Conservation (phyloP, 176 grass and related monocot species). For the Urochloa ruziziensis region DNA sequence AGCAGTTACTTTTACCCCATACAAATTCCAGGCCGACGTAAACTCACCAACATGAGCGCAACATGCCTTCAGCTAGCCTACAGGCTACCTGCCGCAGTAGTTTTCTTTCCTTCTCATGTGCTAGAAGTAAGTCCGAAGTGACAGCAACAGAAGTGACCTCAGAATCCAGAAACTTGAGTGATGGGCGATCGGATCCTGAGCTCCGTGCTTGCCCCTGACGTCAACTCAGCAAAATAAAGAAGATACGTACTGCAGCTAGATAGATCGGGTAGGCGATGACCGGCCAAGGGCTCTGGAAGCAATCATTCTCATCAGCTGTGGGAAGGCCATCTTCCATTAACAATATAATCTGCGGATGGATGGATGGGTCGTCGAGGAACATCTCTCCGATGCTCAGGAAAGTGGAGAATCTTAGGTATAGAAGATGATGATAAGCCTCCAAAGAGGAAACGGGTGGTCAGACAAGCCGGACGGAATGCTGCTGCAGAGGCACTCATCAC, state of each 20-base stretch:
- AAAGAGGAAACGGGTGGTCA: neutral
- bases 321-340: neutral
- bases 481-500: neutral
- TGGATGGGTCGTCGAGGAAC: neutral
- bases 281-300: neutral
- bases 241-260: too few relatives aligned
- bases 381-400: neutral
- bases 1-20: too few relatives aligned
- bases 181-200: neutral
- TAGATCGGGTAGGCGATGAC: neutral
- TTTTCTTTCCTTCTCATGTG: too few relatives aligned
- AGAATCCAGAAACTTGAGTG: neutral
- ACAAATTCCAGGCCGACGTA: too few relatives aligned
- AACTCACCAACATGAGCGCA: too few relatives aligned
- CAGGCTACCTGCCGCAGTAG: too few relatives aligned
- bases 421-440: neutral
- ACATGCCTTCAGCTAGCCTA: too few relatives aligned
- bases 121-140: too few relatives aligned
- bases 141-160: neutral
- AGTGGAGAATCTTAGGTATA: constrained; percentile 26
- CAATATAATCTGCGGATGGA: too few relatives aligned
- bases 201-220: neutral
- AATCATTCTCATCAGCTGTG: neutral
- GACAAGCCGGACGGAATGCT: neutral
- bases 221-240: neutral